Conservation (phyloP, 495 filamentous ascomycete species). For the Daldinia decipiens region DNA sequence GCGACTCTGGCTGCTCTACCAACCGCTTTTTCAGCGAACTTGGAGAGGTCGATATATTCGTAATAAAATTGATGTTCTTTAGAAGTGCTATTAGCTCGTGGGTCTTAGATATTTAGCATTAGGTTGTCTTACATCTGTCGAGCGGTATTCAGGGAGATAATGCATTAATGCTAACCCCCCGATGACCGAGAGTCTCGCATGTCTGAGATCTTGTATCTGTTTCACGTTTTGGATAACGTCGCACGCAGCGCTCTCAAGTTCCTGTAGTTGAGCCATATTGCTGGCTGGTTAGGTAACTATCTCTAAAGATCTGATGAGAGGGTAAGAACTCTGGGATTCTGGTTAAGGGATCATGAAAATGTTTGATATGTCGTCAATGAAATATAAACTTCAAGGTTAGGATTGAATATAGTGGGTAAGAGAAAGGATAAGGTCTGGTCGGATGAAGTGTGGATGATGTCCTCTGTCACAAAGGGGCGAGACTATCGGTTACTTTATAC, state of each 20-base stretch:
- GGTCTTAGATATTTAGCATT: background rate
- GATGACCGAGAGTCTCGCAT: constrained; percentile 39
- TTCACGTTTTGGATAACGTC: constrained; percentile 46
- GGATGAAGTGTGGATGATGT: constrained; percentile 18
- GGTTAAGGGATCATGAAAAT: background rate
- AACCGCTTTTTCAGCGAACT: constrained; percentile 36
- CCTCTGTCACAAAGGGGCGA: constrained; percentile 1
- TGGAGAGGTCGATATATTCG: constrained; percentile 34
- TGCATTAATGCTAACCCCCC: constrained; percentile 43
- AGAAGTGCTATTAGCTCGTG: constrained; percentile 12
- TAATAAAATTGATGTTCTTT: constrained; percentile 45
- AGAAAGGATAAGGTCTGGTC: constrained; percentile 25
- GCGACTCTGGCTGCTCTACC: constrained; percentile 38
- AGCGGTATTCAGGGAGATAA: constrained; percentile 42
- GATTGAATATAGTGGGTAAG: constrained; percentile 14
- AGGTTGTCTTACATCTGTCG: constrained; percentile 37
- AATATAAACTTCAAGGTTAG: background rate
- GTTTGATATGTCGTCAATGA: constrained; percentile 11
- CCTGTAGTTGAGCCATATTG: constrained; percentile 27
- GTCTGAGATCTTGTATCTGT: constrained; percentile 43
- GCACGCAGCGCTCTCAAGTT: constrained; percentile 42
- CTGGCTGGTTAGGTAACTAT: background rate
- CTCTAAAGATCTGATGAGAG: background rate
- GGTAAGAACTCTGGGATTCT: background rate
- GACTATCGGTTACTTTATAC: constrained; percentile 27